Conservation (phyloP, 78 protist species). For the Polysphondylium violaceum region DNA sequence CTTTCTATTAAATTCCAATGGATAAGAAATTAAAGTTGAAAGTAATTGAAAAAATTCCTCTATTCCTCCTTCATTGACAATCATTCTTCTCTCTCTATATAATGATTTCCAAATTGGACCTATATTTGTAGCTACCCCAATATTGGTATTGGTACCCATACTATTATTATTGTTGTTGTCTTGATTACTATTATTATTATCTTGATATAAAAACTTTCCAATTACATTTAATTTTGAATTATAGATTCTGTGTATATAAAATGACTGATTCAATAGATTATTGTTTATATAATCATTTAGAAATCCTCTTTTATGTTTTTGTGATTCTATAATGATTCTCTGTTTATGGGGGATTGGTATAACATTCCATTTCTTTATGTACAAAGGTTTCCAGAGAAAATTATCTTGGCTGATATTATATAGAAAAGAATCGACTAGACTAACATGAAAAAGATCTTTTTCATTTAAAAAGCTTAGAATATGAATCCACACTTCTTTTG, state of each 20-base stretch:
- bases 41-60: slow-evolving; percentile 66
- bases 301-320: neutral
- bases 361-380: slow-evolving; percentile 61
- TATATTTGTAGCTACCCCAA: too few relatives aligned
- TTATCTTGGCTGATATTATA: slow-evolving; percentile 41
- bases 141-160: too few relatives aligned
- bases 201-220: neutral
- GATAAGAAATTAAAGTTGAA: slow-evolving; percentile 52
- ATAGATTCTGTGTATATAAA: neutral
- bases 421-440: slow-evolving; percentile 16
- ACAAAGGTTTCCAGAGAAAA: slow-evolving; percentile 63
- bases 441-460: slow-evolving; percentile 13
- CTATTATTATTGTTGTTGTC: too few relatives aligned
- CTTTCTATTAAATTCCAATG: slow-evolving; percentile 65
- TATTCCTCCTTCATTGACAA: slow-evolving; percentile 48
- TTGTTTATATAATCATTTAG: too few relatives aligned
- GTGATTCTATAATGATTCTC: neutral
- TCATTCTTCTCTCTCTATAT: slow-evolving; percentile 39
- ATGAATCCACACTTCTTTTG: slow-evolving; percentile 71
- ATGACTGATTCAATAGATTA: neutral
- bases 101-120: slow-evolving; percentile 48
- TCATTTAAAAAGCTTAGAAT: slow-evolving; percentile 29
- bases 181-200: neutral
- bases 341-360: slow-evolving; percentile 43
- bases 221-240: neutral